Conservation (phyloP, 1,284 basidiomycete species). For the Pseudozyma sp. region DNA sequence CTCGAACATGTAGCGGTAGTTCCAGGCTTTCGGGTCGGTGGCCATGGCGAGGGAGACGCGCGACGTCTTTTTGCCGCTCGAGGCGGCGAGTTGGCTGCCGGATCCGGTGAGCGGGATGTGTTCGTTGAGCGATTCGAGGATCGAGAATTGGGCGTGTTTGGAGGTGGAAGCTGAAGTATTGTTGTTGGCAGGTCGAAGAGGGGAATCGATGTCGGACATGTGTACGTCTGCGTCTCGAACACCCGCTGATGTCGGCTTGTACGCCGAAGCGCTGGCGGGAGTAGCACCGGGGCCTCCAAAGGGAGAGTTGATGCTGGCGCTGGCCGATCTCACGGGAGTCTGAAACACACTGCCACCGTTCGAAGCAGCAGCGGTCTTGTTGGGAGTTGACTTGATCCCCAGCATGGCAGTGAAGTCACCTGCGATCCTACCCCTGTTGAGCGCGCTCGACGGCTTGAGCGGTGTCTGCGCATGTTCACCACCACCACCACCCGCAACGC, state of each 20-base stretch:
- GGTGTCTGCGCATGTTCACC: conserved; percentile 10
- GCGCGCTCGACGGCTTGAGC: conserved; percentile 34
- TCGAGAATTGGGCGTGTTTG: conserved; percentile 7
- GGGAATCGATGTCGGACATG: conserved; percentile 47
- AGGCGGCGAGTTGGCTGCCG: conserved; percentile 26
- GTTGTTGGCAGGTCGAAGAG: conserved; percentile 7
- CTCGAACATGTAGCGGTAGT: conserved; percentile 68
- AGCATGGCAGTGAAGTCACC: conserved; percentile 25
- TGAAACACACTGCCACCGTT: conserved; percentile 19
- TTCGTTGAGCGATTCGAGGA: conserved; percentile 59
- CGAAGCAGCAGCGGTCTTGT: conserved; percentile 5
- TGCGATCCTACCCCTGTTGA: conserved; percentile 32
- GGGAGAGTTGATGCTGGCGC: conserved; percentile 10
- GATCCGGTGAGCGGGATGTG: conserved; percentile 36
- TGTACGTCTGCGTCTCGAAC: conserved; percentile 9
- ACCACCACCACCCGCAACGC: background rate
- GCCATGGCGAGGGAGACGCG: conserved; percentile 63
- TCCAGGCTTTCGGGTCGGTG: conserved; percentile 62
- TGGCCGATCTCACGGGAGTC: conserved; percentile 15
- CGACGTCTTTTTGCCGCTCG: conserved; percentile 20
- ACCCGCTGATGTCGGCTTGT: conserved; percentile 18
- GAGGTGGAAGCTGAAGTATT: conserved; percentile 1
- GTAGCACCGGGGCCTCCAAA: conserved; percentile 26
- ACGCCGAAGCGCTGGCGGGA: conserved; percentile 33
- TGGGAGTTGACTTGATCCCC: conserved; percentile 35